Evolutionary conservation across 441 rosid genomes (phyloP).

Genomic region (Eutrema salsugineum): DNA sequence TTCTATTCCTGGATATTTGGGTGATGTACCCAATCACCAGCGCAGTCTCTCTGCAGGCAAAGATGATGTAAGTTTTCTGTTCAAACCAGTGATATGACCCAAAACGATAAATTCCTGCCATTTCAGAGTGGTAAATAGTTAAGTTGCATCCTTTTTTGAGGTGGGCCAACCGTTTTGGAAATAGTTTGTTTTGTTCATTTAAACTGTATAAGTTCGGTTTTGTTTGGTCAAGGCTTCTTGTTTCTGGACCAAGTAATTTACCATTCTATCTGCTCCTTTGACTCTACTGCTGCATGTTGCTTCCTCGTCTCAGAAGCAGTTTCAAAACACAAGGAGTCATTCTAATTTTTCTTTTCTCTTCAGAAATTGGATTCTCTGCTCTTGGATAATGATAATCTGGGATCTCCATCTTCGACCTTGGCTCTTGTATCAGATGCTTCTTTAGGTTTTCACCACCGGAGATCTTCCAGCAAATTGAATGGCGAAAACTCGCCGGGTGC

Average conservation of each 20-base stretch:
- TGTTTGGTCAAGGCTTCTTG: slow-evolving; percentile 1
- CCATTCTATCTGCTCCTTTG: background rate
- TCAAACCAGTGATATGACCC: background rate
- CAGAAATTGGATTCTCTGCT: slow-evolving; percentile 66
- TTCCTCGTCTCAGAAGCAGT: background rate
- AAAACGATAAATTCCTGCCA: background rate
- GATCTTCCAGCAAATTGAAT: slow-evolving; percentile 82
- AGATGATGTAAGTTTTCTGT: slow-evolving; percentile 62
- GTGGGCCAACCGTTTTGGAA: background rate
- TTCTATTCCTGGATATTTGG: slow-evolving; percentile 65
- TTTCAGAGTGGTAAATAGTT: background rate
- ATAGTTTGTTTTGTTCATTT: background rate
- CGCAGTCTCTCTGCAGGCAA: slow-evolving; percentile 61
- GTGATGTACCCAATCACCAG: slow-evolving; percentile 67
- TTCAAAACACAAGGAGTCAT: slow-evolving; percentile 7
- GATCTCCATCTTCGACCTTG: slow-evolving; percentile 48
- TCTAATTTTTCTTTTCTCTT: slow-evolving; percentile 16
- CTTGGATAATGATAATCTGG: slow-evolving; percentile 59
- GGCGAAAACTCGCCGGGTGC: slow-evolving; percentile 77
- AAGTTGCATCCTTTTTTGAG: background rate
- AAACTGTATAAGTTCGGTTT: background rate
- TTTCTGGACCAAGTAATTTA: background rate
- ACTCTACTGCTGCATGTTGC: background rate
- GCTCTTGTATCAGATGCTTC: slow-evolving; percentile 49
- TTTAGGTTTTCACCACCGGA: slow-evolving; percentile 54